Percentiles rank a stretch among this genome's conserved stretches.
phyloP scores from a whole-genome alignment of 768 basidiomycete species.

The Pleurotus djamor region DNA sequence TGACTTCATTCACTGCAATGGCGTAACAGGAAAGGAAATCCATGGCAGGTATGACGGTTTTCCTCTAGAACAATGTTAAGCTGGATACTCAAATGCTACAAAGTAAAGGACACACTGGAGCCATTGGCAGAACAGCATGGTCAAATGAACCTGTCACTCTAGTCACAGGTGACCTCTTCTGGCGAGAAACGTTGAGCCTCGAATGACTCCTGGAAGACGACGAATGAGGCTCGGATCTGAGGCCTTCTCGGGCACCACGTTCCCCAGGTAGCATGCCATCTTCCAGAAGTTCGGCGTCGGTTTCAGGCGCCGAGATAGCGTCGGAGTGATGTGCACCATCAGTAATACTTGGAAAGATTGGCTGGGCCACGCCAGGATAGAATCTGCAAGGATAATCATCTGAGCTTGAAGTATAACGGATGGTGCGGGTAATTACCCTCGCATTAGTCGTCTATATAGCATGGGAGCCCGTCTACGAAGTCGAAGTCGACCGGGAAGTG shows the following conservation, averaged over 20 bases:
- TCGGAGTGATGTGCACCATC: not conserved
- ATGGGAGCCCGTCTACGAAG: constrained; percentile 84
- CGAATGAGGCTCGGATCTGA: not conserved
- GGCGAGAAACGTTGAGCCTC: not conserved
- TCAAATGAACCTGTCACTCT: constrained; percentile 75
- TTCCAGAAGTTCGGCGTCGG: constrained; percentile 13
- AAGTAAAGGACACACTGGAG: constrained; percentile 54
- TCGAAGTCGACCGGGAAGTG: constrained; percentile 83
- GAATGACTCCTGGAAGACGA: not conserved
- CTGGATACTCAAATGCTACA: not conserved
- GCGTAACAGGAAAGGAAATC: constrained; percentile 95
- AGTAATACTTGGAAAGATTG: constrained; percentile 27
- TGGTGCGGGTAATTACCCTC: constrained; percentile 50
- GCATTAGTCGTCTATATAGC: constrained; percentile 88
- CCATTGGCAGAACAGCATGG: constrained; percentile 78
- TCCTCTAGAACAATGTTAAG: constrained; percentile 46
- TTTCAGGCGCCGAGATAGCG: constrained; percentile 18
- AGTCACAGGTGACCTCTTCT: constrained; percentile 20
- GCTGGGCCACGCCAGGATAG: constrained; percentile 43
- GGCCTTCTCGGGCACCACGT: not conserved
- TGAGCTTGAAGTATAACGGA: constrained; percentile 2
- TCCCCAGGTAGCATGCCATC: constrained; percentile 3
- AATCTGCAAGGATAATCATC: constrained; percentile 29
- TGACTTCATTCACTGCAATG: constrained; percentile 94
- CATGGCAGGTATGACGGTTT: constrained; percentile 87